Base-by-base conservation (phyloP, 2,329 filamentous ascomycete species). In the Tolypocladium nubicola region DNA sequence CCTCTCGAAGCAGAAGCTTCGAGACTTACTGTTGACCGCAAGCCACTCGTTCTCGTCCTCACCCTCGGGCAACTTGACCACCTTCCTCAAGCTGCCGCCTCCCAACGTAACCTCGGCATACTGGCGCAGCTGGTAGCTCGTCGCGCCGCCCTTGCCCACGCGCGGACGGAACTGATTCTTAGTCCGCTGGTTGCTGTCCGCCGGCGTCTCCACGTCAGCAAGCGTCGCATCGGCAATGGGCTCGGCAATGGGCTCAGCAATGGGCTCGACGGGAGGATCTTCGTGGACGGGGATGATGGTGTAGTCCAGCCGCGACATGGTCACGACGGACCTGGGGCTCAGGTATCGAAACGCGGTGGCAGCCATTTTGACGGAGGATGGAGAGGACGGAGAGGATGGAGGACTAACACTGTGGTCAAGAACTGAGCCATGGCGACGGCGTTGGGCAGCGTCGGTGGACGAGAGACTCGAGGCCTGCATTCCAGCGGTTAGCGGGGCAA, bases 31-130 rank as follows among this genome's bases (percentile, higher is more conserved):
- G 76, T 99, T 99, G 66, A 99, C 94, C 35, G 94, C 94, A 60
- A 99, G 76, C 94, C 94, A 99, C 75, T 99, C 94, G 70, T 97
- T 96, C 75, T 95, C 82, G 70, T 99, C 94, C 71, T 99, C 94
- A 59, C 95, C 94, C 69, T 99, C 95, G 16, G 95, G 94, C 60
- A 99, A 79, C 79, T 93, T 96, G 64, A 99, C 94, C 35, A 96
- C 91, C 77, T 99, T 97, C 67, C 91, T 85, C 75, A 99, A 76
- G 74, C 92, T 97, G 53, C 94, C 94, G 65, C 90, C 95, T 40
- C 94, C 94, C 41, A 99, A 81, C 13, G 94, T 99, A 52, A 95
- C 94, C 73, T 99, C 95, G 55, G 94, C 94, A 80, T 97, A 99
- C 73, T 99, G 94, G 73, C 94, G 88, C 65, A 99, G 80, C 75